Base-by-base conservation (phyloP, 805 yeast genomes). In the Scheffersomyces stipitis region DNA sequence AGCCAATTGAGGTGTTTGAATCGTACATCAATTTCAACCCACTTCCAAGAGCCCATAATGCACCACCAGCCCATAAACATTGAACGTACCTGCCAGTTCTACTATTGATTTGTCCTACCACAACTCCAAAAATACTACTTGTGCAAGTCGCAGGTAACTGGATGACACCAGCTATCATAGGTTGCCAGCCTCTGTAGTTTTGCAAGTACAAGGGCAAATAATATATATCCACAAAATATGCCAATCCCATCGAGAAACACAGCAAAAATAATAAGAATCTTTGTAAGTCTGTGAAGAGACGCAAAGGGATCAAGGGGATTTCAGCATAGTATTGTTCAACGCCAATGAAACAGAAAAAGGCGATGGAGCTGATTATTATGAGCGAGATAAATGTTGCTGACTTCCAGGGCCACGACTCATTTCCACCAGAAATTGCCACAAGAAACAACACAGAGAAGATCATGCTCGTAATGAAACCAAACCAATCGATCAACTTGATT, bases 351-450 rank as follows among this genome's bases (percentile, higher is more conserved):
- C 51, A 40, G 1, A 69, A 39, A 15, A 74, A 61, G 17, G 66
- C 58, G 0, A 55, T 36, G 1, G 64, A 71, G 2, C 72, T 71
- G 7, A 64, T 49, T 3, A 55, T 45, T 35, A 67, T 62, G 53
- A 66, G 54, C 9, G 47, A 47, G 16, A 67, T 67, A 4, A 66
- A 65, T 6, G 64, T 31, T 0, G 63, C 37, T 35, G 68, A 73
- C 46, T 69, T 48, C 89, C 89, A 83, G 0, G 63, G 54, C 50
- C 69, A 80, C 8, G 73, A 61, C 5, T 73, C 61, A 2, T 86
- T 87, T 22, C 87, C 88, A 14, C 82, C 81, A 44, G 72, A 69
- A 14, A 79, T 52, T 2, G 83, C 81, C 12, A 80, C 64, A 33
- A 79, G 62, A 12, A 80, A 48, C 4, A 80, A 53, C 0, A 78